A percentile compares a stretch with the other conserved stretches of the same genome.
Evolutionary conservation across 257 asterid species (phyloP).

Genomic region (Solanum sejunctum): DNA sequence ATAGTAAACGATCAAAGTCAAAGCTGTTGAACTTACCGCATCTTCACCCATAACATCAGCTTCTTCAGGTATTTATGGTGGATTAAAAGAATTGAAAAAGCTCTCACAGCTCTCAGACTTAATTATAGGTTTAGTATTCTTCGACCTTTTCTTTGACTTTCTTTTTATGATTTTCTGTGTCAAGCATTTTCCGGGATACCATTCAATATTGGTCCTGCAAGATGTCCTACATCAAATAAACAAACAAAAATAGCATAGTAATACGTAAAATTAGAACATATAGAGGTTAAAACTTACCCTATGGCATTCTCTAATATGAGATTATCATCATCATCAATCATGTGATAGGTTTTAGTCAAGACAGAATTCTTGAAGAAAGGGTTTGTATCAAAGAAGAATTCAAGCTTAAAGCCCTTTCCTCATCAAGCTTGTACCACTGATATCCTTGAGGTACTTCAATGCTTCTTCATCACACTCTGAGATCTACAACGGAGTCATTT

Average conservation of each 20-base stretch:
- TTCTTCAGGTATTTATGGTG: conserved; percentile 72
- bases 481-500: conserved; percentile 27
- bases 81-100: conserved; percentile 76
- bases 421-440: conserved; percentile 54
- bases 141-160: conserved; percentile 70
- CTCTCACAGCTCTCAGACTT: conserved; percentile 70
- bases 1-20: neutral
- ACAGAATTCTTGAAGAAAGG: conserved; percentile 72
- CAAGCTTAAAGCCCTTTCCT: conserved; percentile 80
- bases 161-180: conserved; percentile 70
- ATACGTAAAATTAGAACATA: neutral
- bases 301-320: conserved; percentile 77
- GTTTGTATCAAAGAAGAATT: conserved; percentile 61
- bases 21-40: conserved; percentile 23
- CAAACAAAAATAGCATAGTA: neutral
- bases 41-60: conserved; percentile 65
- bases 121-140: conserved; percentile 16
- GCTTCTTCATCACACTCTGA: conserved; percentile 82
- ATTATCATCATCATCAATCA: conserved; percentile 63
- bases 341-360: conserved; percentile 61
- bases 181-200: conserved; percentile 71
- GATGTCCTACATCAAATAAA: neutral
- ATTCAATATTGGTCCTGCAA: conserved; percentile 68
- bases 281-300: conserved; percentile 28
- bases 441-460: conserved; percentile 67